Conservation (phyloP, 768 basidiomycete genomes). For the Pulveroboletus sp. region DNA sequence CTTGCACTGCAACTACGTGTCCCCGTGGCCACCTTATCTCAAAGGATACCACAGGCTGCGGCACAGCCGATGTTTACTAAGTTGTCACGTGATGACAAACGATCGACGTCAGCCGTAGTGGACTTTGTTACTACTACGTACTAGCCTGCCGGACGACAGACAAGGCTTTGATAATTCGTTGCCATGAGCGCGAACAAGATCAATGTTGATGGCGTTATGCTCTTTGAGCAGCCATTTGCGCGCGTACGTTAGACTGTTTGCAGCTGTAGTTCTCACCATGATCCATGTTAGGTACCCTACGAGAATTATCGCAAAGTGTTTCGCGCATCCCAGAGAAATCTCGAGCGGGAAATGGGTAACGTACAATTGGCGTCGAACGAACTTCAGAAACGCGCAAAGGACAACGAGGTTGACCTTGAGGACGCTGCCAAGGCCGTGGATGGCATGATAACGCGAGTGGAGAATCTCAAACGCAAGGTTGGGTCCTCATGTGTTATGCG, state of each 20-base stretch:
- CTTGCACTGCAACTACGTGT: conserved; percentile 16
- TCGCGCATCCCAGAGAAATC: conserved; percentile 73
- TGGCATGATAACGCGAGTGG: conserved; percentile 70
- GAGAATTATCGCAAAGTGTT: conserved; percentile 90
- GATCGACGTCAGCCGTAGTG: conserved; percentile 17
- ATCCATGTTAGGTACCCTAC: conserved; percentile 67
- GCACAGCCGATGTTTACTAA: not conserved
- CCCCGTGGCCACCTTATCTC: not conserved
- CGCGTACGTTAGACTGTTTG: conserved; percentile 43
- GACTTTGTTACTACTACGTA: not conserved
- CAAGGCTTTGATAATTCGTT: conserved; percentile 6
- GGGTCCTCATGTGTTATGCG: conserved; percentile 18
- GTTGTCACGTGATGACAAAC: conserved; percentile 25
- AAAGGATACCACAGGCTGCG: not conserved
- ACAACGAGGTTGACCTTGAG: conserved; percentile 40
- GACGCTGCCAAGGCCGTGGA: conserved; percentile 65
- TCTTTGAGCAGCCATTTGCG: conserved; percentile 84
- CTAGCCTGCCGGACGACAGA: conserved; percentile 1
- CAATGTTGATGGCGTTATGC: conserved; percentile 68
- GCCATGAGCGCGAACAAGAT: conserved; percentile 45
- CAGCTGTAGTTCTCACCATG: conserved; percentile 8
- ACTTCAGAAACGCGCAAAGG: conserved; percentile 46
- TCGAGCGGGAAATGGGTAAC: conserved; percentile 73
- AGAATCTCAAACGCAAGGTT: conserved; percentile 88
- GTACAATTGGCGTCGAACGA: conserved; percentile 59